Conservation (phyloP, 208 protist species). For the Tritrichomonas foetus region DNA sequence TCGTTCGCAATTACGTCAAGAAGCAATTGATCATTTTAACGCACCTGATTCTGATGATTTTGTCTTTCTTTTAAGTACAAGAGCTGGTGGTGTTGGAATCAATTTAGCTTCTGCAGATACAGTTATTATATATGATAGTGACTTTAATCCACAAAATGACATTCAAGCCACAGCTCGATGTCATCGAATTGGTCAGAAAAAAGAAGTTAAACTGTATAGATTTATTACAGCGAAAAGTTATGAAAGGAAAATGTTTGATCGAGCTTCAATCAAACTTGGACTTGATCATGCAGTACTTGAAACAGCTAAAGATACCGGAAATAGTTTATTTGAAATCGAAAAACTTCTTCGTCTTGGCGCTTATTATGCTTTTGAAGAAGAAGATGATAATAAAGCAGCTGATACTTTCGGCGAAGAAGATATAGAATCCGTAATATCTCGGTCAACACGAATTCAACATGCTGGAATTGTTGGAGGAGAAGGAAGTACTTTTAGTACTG, state of each 20-base stretch:
- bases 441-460: neutral
- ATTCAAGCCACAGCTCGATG: constrained; percentile 82
- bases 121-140: constrained; percentile 71
- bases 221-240: constrained; percentile 82
- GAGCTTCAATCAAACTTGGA: constrained; percentile 75
- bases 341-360: constrained; percentile 25
- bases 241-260: constrained; percentile 79
- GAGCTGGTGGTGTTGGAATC: constrained; percentile 69
- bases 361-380: neutral
- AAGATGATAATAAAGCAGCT: neutral
- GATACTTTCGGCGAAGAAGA: neutral
- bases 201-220: constrained; percentile 78
- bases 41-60: constrained; percentile 46
- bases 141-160: constrained; percentile 96
- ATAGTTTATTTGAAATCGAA: neutral
- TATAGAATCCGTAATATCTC: neutral
- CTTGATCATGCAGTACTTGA: constrained; percentile 69
- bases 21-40: constrained; percentile 55
- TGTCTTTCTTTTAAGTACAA: constrained; percentile 67
- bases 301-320: too few relatives aligned
- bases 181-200: constrained; percentile 85
- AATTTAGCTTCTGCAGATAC: constrained; percentile 70
- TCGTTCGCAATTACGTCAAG: constrained; percentile 48
- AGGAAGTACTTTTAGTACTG: neutral
- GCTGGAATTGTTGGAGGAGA: neutral